Conservation (phyloP, 768 basidiomycete species). For the Exsudoporus frostii region DNA sequence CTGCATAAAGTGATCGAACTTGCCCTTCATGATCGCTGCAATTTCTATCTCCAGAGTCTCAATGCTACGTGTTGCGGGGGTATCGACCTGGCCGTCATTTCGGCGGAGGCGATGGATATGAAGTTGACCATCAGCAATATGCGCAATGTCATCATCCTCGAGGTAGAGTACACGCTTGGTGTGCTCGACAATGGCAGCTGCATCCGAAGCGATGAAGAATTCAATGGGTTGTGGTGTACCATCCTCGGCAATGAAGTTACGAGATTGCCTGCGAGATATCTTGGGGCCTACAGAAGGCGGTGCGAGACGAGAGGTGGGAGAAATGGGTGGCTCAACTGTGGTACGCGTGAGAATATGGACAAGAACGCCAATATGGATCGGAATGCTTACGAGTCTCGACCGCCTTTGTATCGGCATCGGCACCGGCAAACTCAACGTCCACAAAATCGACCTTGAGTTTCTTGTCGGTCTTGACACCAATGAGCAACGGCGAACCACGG, state of each 20-base stretch:
- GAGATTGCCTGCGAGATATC: constrained; percentile 89
- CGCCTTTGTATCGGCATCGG: constrained; percentile 52
- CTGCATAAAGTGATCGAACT: constrained; percentile 99
- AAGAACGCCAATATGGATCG: neutral
- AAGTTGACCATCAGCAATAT: constrained; percentile 94
- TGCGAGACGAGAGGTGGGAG: constrained; percentile 62
- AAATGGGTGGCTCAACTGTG: constrained; percentile 45
- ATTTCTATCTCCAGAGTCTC: constrained; percentile 98
- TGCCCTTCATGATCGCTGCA: constrained; percentile 99
- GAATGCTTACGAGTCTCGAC: constrained; percentile 40
- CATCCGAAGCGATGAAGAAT: constrained; percentile 98
- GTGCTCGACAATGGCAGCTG: constrained; percentile 94
- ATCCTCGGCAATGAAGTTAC: constrained; percentile 98
- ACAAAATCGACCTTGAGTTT: constrained; percentile 99
- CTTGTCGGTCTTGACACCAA: constrained; percentile 99
- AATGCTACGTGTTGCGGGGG: constrained; percentile 78
- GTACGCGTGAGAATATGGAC: constrained; percentile 3
- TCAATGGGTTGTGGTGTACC: constrained; percentile 98
- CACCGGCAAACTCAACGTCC: constrained; percentile 90
- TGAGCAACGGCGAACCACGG: constrained; percentile 91
- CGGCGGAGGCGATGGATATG: constrained; percentile 98
- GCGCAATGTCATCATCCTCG: constrained; percentile 98
- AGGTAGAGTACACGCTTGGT: constrained; percentile 98
- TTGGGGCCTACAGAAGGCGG: constrained; percentile 63
- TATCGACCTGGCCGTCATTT: constrained; percentile 64